Base-by-base conservation (phyloP, 306 rosid genomes). In the Dalbergia cultrata region DNA sequence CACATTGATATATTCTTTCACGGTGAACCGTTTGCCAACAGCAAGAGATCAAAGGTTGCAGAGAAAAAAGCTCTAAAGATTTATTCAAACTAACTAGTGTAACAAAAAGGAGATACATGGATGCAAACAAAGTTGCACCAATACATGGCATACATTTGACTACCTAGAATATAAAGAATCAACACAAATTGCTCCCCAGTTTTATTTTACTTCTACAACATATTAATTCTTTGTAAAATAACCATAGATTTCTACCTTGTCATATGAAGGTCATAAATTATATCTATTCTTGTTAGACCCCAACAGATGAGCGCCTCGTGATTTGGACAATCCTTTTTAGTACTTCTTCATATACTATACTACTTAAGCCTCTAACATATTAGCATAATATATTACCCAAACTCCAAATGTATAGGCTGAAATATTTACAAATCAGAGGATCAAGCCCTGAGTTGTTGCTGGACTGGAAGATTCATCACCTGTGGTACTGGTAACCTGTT, bases 401-500 rank as follows among this genome's bases (percentile, higher is more conserved):
- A 53, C 31, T 50, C 17, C 72, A 26, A 13, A 26, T 41, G 58
- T 9, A 35, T 59, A 12, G 45, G 67, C 31, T 54, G 26, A 31
- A 63, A 6, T 4, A 19, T 33, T 56, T 19, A 73, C 54, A 45
- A 53, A 75, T 70, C 45, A 80, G 62, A 70, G 78, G 35, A 53
- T 34, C 75, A 80, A 56, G 39, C 75, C 70, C 43, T 63, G 31
- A 43, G 73, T 12, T 13, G 76, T 41, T 18, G 74, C 44, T 47
- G 85, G 80, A 31, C 54, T 63, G 59, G 84, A 26, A 56, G 79
- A 47, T 14, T 72, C 61, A 34, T 1, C 78, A 31, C 6, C 44
- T 5, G 8, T 37, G 41, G 67, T 17, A 17, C 31, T 26, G 31
- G 3, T 26, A 26, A 26, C 31, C 31, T 26, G 31, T 26, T 58